A percentile compares a stretch with the other conserved stretches of the same genome.
These are phyloP conservation scores for Talaromyces sp. DNA, from an alignment of 2,329 filamentous ascomycete genomes.

Conservation along the genomic window DNA sequence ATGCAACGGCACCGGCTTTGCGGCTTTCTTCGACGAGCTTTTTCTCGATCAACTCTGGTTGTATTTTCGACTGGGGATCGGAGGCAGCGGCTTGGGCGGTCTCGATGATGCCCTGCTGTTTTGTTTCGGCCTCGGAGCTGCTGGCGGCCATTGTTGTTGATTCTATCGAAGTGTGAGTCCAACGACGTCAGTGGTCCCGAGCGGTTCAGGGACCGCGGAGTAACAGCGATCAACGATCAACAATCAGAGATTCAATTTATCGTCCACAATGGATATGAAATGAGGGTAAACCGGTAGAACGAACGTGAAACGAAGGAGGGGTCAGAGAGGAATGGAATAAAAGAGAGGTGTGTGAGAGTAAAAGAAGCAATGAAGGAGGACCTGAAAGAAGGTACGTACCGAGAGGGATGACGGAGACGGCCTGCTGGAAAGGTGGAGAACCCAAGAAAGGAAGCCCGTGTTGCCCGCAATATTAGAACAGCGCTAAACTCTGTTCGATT, in stretches of 20 bases:
- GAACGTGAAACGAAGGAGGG: neutral
- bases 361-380: neutral
- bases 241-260: neutral
- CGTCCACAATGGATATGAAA: neutral
- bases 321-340: neutral
- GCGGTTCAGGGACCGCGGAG: conserved; percentile 4
- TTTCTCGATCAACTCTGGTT: conserved; percentile 67
- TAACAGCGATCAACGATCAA: neutral
- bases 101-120: conserved; percentile 75
- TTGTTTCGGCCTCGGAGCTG: conserved; percentile 60
- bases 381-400: neutral
- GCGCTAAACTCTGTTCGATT: too few species aligned
- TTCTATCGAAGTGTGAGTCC: neutral
- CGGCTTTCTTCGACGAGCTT: conserved; percentile 73
- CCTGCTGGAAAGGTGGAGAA: conserved; percentile 1
- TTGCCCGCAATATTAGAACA: too few species aligned
- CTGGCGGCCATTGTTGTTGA: conserved; percentile 9
- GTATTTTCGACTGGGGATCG: conserved; percentile 65
- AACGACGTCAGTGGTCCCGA: conserved; percentile 10
- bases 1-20: conserved; percentile 74
- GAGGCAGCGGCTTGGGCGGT: conserved; percentile 54
- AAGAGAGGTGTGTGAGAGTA: neutral
- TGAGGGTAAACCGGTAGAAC: neutral
- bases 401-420: conserved; percentile 3
- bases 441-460: neutral